Conservation (phyloP, 768 basidiomycete species). For the Xerocomus brunneocitrinus region DNA sequence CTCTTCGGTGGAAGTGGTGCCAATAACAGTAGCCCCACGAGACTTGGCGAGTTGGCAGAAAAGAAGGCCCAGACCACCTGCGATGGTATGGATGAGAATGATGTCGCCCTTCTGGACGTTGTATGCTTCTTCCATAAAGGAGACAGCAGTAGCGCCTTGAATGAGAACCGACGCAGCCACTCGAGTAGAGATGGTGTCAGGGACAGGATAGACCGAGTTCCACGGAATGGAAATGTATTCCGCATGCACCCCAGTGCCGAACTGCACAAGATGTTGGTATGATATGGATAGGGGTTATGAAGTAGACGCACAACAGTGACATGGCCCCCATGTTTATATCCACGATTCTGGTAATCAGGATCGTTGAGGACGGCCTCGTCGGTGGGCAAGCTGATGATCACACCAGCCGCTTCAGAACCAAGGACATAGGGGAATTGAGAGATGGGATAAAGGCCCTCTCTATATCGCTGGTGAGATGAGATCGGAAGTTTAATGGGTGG, state of each 20-base stretch:
- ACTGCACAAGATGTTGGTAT: constrained; percentile 30
- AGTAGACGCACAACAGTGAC: constrained; percentile 59
- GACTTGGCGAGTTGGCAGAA: constrained; percentile 65
- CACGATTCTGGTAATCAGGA: constrained; percentile 57
- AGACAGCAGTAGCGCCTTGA: constrained; percentile 75
- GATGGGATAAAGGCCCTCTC: constrained; percentile 60
- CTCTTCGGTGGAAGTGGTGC: constrained; percentile 80
- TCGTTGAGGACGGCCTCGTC: constrained; percentile 57
- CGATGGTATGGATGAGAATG: constrained; percentile 85
- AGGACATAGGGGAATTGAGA: constrained; percentile 58
- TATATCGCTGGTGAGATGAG: constrained; percentile 23
- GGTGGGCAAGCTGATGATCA: constrained; percentile 68
- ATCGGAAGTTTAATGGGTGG: not conserved
- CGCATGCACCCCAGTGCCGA: constrained; percentile 51
- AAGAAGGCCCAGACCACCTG: constrained; percentile 79
- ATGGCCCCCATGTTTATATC: constrained; percentile 62
- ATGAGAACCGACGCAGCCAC: constrained; percentile 63
- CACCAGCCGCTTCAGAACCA: constrained; percentile 78
- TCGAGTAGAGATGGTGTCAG: constrained; percentile 52
- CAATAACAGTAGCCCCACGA: constrained; percentile 86
- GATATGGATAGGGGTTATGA: not conserved
- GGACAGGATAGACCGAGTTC: constrained; percentile 60
- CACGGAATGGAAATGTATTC: constrained; percentile 70
- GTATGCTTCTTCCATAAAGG: constrained; percentile 82
- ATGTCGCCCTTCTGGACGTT: constrained; percentile 73